phyloP scores from a whole-genome alignment of 768 basidiomycete species.

The Russula sp. region DNA sequence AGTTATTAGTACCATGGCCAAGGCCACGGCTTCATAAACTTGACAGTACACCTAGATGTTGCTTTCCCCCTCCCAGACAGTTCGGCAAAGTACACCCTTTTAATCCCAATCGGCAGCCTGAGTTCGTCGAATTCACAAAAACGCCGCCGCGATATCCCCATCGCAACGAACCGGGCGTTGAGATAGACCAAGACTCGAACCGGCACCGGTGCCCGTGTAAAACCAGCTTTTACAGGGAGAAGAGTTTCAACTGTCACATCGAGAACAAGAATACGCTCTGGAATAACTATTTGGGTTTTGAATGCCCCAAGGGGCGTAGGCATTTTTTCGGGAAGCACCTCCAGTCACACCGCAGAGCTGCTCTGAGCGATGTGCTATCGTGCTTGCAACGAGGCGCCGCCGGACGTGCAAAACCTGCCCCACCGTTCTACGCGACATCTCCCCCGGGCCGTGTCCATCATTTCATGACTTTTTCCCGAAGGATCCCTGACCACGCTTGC shows the following conservation, averaged over 20 bases:
- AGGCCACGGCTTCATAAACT: neutral
- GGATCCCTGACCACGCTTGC: too few species aligned
- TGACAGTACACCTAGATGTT: neutral
- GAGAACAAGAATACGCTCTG: neutral
- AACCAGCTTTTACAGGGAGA: neutral
- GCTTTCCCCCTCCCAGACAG: neutral
- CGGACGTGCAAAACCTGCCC: neutral
- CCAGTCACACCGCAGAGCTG: neutral
- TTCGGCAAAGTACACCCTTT: neutral
- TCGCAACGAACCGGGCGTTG: neutral
- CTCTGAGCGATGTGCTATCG: neutral
- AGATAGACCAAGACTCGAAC: neutral
- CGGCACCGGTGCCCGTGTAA: neutral
- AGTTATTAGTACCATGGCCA: neutral
- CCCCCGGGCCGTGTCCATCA: neutral
- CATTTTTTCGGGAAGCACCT: neutral
- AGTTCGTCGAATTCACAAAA: neutral
- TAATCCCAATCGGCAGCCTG: neutral
- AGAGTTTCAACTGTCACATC: neutral
- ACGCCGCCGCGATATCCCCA: neutral
- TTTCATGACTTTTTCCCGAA: too few species aligned
- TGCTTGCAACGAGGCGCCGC: neutral
- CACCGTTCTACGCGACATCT: neutral
- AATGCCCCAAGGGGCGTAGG: neutral
- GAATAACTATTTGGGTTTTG: neutral